phyloP scores from a whole-genome alignment of 2,329 filamentous ascomycete genomes.

The Curvularia sp. region DNA sequence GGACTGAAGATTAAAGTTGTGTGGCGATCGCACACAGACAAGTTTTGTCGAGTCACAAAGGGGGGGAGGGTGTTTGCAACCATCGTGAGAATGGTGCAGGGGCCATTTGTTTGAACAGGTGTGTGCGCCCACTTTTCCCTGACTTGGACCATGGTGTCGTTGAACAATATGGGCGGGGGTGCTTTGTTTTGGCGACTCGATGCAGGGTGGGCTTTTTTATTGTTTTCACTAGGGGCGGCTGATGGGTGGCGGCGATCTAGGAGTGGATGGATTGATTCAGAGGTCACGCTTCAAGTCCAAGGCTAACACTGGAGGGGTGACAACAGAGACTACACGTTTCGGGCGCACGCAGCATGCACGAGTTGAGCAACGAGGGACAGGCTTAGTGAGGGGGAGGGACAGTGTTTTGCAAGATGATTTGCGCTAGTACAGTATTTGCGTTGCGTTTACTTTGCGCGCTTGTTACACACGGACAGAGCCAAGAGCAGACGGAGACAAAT shows the following conservation, averaged over 20 bases:
- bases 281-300: background rate
- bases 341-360: background rate
- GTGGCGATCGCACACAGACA: slow-evolving; percentile 12
- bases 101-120: slow-evolving; percentile 13
- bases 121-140: slow-evolving; percentile 12
- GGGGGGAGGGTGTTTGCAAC: slow-evolving; percentile 8
- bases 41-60: slow-evolving; percentile 7
- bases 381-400: background rate
- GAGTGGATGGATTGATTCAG: background rate
- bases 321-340: background rate
- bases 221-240: slow-evolving; percentile 2
- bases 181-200: slow-evolving; percentile 5
- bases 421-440: background rate
- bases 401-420: background rate
- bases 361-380: background rate
- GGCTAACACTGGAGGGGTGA: background rate
- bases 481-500: background rate
- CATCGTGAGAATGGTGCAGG: slow-evolving; percentile 5
- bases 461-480: background rate
- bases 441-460: slow-evolving; percentile 1
- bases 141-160: slow-evolving; percentile 5
- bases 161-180: background rate
- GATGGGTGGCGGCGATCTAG: background rate
- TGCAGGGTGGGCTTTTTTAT: background rate
- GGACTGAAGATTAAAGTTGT: slow-evolving; percentile 36